phyloP scores from a whole-genome alignment of 345 rosid species.

The Rhodamnia argentea region DNA sequence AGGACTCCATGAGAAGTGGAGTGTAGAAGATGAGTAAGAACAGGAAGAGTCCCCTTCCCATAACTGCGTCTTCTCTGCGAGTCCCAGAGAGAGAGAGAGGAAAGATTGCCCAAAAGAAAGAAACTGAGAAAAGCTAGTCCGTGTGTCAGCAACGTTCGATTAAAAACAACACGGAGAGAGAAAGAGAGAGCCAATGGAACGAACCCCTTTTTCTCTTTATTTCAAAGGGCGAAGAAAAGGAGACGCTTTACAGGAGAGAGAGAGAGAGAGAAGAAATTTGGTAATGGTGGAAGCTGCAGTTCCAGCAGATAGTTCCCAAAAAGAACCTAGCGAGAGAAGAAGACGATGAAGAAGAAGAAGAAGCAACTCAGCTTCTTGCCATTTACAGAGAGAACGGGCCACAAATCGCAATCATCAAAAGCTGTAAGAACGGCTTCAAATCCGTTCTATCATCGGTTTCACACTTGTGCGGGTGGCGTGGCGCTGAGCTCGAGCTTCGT shows the following conservation, averaged over 20 bases:
- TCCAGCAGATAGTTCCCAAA: not conserved
- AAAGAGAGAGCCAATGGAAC: not conserved
- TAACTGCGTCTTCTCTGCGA: constrained; percentile 6
- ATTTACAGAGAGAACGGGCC: not conserved
- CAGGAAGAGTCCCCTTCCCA: constrained; percentile 37
- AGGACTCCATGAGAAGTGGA: constrained; percentile 26
- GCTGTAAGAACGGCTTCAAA: not conserved
- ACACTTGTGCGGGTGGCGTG: not conserved
- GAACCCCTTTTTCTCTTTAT: not conserved
- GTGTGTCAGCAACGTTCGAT: not conserved
- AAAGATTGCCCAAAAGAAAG: not conserved
- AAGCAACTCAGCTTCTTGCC: not conserved
- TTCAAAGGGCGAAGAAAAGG: not conserved
- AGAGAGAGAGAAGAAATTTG: not conserved
- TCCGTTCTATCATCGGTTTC: not conserved
- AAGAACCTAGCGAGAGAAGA: not conserved
- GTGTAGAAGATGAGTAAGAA: constrained; percentile 7
- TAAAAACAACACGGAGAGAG: not conserved
- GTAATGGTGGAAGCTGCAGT: not conserved
- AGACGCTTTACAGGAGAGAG: not conserved
- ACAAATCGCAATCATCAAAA: not conserved
- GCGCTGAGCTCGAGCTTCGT: not conserved
- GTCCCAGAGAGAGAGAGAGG: constrained; percentile 4
- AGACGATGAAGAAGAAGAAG: not conserved
- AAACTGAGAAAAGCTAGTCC: not conserved